Evolutionary conservation across 257 asterid genomes (phyloP), one percentile per base, ranked within the genome.

Genomic region (Apocynum venetum): DNA sequence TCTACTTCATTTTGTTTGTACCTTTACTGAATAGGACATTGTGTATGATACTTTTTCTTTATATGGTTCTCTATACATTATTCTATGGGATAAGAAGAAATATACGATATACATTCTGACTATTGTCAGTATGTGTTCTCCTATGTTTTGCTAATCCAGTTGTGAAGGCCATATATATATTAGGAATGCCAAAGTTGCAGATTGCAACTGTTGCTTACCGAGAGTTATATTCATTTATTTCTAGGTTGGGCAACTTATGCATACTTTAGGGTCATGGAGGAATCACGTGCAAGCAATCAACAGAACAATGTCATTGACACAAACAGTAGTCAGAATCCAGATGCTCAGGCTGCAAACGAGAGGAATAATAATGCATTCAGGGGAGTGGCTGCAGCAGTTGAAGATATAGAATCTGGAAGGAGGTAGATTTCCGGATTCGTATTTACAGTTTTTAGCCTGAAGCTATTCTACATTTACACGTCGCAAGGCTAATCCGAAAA

Each of bases 181-280:
- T 25, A 25, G 31, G 31, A 25, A 25, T 25, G 31, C 31, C 31
- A 25, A 46, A 8, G 49, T 46, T 46, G 49, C 49, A 46, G 3
- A 0, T 46, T 46, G 49, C 49, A 46, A 20, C 40, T 25, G 7
- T 11, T 9, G 71, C 17, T 63, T 75, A 64, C 46, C 57, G 17
- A 25, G 48, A 61, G 31, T 44, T 69, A 10, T 38, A 53, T 25
- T 40, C 5, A 61, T 77, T 66, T 56, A 25, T 60, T 65, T 72
- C 79, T 52, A 93, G 97, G 97, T 41, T 89, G 96, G 96, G 84
- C 85, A 48, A 89, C 97, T 1, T 78, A 89, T 13, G 82, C 97
- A 1, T 86, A 88, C 81, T 81, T 88, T 78, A 87, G 82, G 38
- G 72, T 83, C 40, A 59, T 87, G 85, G 97, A 89, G 84, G 90